These are phyloP conservation scores for Microdochium trichocladiopsis DNA, from an alignment of 2,329 filamentous ascomycete species.

Conservation along the genomic window DNA sequence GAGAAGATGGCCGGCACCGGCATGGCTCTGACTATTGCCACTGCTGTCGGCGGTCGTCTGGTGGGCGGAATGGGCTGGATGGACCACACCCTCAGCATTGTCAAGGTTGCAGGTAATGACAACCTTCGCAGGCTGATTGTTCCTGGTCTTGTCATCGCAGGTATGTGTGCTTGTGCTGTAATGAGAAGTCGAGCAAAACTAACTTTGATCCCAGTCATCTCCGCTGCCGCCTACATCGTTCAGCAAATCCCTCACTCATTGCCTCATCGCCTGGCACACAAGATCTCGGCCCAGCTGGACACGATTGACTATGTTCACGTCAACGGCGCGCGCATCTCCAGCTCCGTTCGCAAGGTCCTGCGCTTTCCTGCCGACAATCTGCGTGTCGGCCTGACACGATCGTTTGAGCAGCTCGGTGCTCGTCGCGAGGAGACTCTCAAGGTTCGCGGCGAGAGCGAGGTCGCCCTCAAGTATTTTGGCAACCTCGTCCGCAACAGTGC, in stretches of 20 bases:
- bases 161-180: conserved; percentile 44
- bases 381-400: conserved; percentile 73
- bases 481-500: conserved; percentile 68
- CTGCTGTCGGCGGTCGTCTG: conserved; percentile 74
- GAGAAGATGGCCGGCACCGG: conserved; percentile 93
- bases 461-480: conserved; percentile 82
- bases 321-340: conserved; percentile 78
- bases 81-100: conserved; percentile 75
- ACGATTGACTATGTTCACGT: conserved; percentile 87
- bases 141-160: conserved; percentile 70
- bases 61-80: conserved; percentile 84
- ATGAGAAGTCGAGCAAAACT: conserved; percentile 10
- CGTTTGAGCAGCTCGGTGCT: conserved; percentile 72
- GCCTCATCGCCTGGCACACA: conserved; percentile 75
- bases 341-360: conserved; percentile 81
- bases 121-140: conserved; percentile 76
- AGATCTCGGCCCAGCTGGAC: conserved; percentile 73
- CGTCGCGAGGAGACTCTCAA: conserved; percentile 80
- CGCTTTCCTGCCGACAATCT: conserved; percentile 83
- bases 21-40: conserved; percentile 87
- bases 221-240: conserved; percentile 74
- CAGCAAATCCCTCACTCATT: conserved; percentile 84
- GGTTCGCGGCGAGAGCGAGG: conserved; percentile 74
- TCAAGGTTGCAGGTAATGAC: conserved; percentile 72
- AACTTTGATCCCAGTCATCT: conserved; percentile 48